These are phyloP conservation scores for Sporothrix protearum DNA, from an alignment of 2,329 filamentous ascomycete genomes.

Conservation along the genomic window DNA sequence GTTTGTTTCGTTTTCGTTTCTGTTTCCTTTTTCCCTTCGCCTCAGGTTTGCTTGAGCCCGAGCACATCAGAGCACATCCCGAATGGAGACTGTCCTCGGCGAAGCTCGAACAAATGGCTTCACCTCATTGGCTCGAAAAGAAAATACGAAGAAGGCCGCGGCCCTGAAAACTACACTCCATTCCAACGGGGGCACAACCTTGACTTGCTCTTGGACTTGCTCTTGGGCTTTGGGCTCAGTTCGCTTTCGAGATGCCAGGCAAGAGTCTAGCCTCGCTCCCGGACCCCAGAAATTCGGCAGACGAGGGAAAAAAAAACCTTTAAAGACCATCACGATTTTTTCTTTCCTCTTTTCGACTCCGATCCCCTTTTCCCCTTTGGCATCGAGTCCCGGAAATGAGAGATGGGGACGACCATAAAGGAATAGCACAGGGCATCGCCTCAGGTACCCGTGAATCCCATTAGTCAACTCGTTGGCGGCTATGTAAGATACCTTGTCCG, in stretches of 20 bases:
- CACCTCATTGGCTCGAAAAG: background rate
- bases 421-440: background rate
- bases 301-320: no score
- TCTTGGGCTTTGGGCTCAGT: no score
- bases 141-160: background rate
- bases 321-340: background rate
- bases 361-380: background rate
- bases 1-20: background rate
- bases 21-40: background rate
- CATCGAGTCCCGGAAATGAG: background rate
- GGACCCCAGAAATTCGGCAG: background rate
- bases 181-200: background rate
- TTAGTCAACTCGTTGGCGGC: background rate
- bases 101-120: background rate
- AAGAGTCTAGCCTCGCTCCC: background rate
- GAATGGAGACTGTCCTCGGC: background rate
- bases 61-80: no score
- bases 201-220: background rate
- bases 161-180: background rate
- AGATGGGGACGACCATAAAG: background rate
- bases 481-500: background rate
- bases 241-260: background rate
- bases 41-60: background rate
- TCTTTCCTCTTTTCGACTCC: background rate
- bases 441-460: slow-evolving; percentile 1